Percentiles rank a stretch among this genome's conserved stretches.
Evolutionary conservation across 192 early-diverging fungal species (phyloP).

Genomic region (Thoreauomyces humboldtii): DNA sequence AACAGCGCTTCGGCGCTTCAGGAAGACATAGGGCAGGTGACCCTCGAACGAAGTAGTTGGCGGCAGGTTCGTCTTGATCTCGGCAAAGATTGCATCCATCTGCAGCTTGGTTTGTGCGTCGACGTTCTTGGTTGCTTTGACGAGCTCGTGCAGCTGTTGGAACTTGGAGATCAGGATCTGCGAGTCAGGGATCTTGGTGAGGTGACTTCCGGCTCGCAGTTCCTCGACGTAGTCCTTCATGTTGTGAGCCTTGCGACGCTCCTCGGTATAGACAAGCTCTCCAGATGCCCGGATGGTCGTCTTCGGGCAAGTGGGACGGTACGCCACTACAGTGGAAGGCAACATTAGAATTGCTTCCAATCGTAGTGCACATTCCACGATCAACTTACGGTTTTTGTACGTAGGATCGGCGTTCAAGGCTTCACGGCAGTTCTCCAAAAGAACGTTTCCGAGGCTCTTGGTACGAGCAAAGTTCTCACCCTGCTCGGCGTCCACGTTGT

Average conservation of each 20-base stretch:
- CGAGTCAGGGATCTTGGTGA: slow-evolving; percentile 41
- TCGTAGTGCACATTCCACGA: neutral
- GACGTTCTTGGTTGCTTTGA: slow-evolving; percentile 23
- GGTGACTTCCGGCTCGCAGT: slow-evolving; percentile 57
- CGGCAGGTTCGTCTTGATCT: slow-evolving; percentile 36
- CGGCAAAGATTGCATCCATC: slow-evolving; percentile 37
- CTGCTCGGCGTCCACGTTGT: slow-evolving; percentile 69
- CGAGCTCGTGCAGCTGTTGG: slow-evolving; percentile 29
- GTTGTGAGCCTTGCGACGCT: slow-evolving; percentile 82
- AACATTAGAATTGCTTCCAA: neutral
- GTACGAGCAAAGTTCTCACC: slow-evolving; percentile 83
- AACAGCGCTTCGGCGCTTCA: slow-evolving; percentile 46
- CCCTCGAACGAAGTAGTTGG: neutral
- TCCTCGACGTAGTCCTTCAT: slow-evolving; percentile 90
- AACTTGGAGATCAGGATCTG: slow-evolving; percentile 46
- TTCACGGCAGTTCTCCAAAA: slow-evolving; percentile 88
- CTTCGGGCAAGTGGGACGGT: slow-evolving; percentile 79
- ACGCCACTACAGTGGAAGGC: slow-evolving; percentile 49
- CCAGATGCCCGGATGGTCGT: slow-evolving; percentile 78
- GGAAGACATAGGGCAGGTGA: slow-evolving; percentile 47
- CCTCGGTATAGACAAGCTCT: slow-evolving; percentile 81
- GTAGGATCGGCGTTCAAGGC: slow-evolving; percentile 75
- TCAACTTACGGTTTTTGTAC: slow-evolving; percentile 80
- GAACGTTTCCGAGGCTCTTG: slow-evolving; percentile 73
- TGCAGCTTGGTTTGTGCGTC: slow-evolving; percentile 29